Evolutionary conservation across 768 basidiomycete genomes (phyloP), one percentile per base, ranked within the genome.

Genomic region (Mycena maculata): DNA sequence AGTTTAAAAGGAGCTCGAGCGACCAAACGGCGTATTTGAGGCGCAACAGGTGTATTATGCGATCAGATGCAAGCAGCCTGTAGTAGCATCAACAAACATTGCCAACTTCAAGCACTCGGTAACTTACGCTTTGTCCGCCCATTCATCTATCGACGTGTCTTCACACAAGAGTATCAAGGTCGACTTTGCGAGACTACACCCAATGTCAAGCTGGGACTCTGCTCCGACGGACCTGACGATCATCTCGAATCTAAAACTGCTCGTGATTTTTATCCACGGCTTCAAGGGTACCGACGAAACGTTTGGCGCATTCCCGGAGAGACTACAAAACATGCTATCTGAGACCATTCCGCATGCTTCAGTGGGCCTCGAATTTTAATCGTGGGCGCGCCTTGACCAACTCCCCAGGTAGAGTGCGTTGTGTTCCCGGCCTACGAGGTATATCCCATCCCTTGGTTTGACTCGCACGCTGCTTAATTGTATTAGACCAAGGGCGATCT

Each of bases 391-490:
- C 27, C 23, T 30, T 33, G 30, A 28, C 27, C 12, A 20, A 56
- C 4, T 16, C 78, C 87, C 6, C 74, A 74, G 33, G 88, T 93
- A 12, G 92, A 96, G 75, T 91, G 87, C 66, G 78, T 90, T n/a
- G 82, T 94, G 16, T 98, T 97, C 74, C 96, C 96, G 25, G 90
- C 89, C 2, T 98, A 97, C 71, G 93, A 98, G 85, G 93, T 92
- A 69, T 64, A 82, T 48, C 20, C 33, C 23, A 15, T 20, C 15
- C 30, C 27, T 16, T 15, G 27, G 9, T 42, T n/a, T 27, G 25
- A 55, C 22, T 23, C 20, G n/a, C n/a, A n/a, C 15, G 47, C 52
- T 48, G 65, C 71, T 22, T 23, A 36, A 42, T 38, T 66, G 33
- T 41, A 36, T 11, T 60, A 95, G 92, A 97, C 96, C 9, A 95